Evolutionary conservation across 2,329 filamentous ascomycete species (phyloP).

Genomic region (Pseudofabraea citricarpa): DNA sequence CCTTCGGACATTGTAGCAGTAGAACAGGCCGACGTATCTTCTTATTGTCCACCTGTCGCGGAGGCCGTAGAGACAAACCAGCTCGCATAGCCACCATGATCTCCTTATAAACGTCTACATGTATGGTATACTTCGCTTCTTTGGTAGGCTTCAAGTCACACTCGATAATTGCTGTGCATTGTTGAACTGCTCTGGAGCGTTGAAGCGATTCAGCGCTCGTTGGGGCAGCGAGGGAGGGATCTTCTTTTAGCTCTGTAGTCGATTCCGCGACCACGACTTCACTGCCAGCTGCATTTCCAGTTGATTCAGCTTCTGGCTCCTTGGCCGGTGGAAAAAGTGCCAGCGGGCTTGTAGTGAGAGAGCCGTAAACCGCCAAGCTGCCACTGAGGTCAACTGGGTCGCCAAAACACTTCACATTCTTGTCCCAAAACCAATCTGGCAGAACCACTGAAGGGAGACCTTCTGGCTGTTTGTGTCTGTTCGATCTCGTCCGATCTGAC

Average conservation of each 20-base stretch:
- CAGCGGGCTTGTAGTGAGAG: too few relatives aligned
- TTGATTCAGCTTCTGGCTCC: not conserved
- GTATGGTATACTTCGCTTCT: conserved; percentile 22
- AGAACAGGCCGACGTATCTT: conserved; percentile 45
- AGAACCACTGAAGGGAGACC: conserved; percentile 47
- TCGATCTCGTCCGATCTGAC: conserved; percentile 14
- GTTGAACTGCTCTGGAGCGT: not conserved
- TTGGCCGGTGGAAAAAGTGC: not conserved
- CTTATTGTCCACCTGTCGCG: conserved; percentile 34
- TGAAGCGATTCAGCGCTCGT: too few relatives aligned
- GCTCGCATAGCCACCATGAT: conserved; percentile 45
- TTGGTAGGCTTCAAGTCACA: conserved; percentile 12
- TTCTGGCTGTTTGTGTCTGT: conserved; percentile 18
- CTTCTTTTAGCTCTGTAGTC: not conserved
- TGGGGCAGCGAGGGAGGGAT: not conserved
- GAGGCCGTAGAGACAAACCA: conserved; percentile 39
- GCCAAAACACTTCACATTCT: conserved; percentile 36
- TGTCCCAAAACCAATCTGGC: conserved; percentile 51
- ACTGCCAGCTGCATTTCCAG: conserved; percentile 4
- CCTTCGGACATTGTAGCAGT: conserved; percentile 53
- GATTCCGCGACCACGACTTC: conserved; percentile 3
- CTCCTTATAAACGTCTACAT: conserved; percentile 25
- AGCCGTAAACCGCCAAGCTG: conserved; percentile 16
- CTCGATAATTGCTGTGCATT: conserved; percentile 7
- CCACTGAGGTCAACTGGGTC: conserved; percentile 10